Base-by-base conservation (phyloP, 352 stramenopile species). In the Pythium phragmitis region DNA sequence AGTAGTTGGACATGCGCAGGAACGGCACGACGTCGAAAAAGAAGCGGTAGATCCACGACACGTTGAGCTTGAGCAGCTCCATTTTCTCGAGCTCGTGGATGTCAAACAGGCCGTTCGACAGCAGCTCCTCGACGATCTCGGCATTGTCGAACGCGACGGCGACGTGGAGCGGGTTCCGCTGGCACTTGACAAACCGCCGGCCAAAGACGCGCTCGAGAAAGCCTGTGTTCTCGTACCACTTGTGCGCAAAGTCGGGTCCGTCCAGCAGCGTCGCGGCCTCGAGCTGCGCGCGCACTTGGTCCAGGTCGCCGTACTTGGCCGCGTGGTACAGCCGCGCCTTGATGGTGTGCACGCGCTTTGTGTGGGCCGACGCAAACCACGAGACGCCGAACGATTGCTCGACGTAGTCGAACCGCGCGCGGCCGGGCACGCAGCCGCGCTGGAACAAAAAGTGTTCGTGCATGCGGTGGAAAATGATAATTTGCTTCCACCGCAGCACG, bases 401-500 rank as follows among this genome's bases (percentile, higher is more conserved):
- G 11, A 87, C 72, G 42, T 88, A 87, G 51, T 90, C 82, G 21
- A 92, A 88, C 16, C 80, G 77, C 16, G 79, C 82, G 7, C 77
- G 70, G 1, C 80, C 80, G 5, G 80, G 80, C 0, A 87, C 60
- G 57, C 76, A 87, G 33, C 82, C 82, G 6, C 77, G 70, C 60
- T 94, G 85, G 48, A 80, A 91, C 17, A 92, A 68, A 52, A 91
- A 86, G 37, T 92, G 82, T 49, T 90, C 81, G 57, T 91, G 85
- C 66, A 94, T 66, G 39, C 78, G 73, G 42, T 94, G 84, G 59
- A 94, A 94, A 28, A 94, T 69, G 21, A 87, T 69, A 58, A 94
- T 90, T 59, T 94, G 85, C 36, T 86, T 77, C 82, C 82, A 94
- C 1, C 85, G 76, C 19, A 91, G 69, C 17, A 77, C 52, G 54